A percentile compares a stretch with the other conserved stretches of the same genome.
Evolutionary conservation across 2,329 filamentous ascomycete species (phyloP).

Genomic region (Colletotrichum sansevieriae): DNA sequence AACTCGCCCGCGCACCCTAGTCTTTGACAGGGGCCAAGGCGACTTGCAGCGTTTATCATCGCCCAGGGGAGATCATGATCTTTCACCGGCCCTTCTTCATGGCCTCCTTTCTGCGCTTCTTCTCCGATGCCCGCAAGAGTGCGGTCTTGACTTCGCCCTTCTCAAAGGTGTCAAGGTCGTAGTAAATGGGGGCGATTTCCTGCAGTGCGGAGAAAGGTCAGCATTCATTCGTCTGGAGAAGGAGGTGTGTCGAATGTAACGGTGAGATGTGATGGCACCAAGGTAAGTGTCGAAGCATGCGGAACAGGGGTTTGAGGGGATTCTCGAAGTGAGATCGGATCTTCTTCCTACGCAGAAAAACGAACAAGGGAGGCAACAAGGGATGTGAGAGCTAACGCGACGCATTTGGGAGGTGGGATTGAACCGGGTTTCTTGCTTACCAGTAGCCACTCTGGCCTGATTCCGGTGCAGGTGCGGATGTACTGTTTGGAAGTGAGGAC

Average conservation of each 20-base stretch:
- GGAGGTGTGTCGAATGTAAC: neutral
- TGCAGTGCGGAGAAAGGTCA: constrained; percentile 50
- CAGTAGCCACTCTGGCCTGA: constrained; percentile 94
- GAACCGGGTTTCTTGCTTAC: constrained; percentile 62
- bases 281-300: constrained; percentile 22
- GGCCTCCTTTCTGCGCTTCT: constrained; percentile 70
- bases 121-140: constrained; percentile 69
- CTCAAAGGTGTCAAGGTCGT: constrained; percentile 84
- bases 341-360: neutral
- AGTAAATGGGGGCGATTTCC: constrained; percentile 96
- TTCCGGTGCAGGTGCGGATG: constrained; percentile 90
- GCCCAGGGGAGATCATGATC: too few species aligned
- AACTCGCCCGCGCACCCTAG: neutral
- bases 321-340: constrained; percentile 2
- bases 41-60: too few species aligned
- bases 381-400: constrained; percentile 9
- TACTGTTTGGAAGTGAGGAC: constrained; percentile 99
- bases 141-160: constrained; percentile 88
- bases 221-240: neutral
- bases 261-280: neutral
- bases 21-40: too few species aligned
- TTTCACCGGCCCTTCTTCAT: constrained; percentile 63
- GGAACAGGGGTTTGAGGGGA: neutral
- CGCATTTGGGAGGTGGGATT: constrained; percentile 3
- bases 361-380: neutral